Percentiles rank a stretch among this genome's conserved stretches.
phyloP scores from a whole-genome alignment of 2,329 filamentous ascomycete genomes.

The Aspergillus sp. region DNA sequence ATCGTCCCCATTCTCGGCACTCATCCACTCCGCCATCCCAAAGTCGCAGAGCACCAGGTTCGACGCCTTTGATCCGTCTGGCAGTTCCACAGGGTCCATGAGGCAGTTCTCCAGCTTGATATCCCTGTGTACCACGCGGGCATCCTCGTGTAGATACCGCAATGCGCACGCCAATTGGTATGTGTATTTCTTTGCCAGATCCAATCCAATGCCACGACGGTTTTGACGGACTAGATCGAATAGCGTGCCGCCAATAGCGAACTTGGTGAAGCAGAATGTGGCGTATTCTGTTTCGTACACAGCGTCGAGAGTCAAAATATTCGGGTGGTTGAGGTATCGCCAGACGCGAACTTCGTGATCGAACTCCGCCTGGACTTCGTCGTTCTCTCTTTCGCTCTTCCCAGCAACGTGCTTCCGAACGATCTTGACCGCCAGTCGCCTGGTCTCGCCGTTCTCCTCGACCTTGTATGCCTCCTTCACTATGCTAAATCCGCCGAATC shows the following conservation, averaged over 20 bases:
- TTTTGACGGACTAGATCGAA: slow-evolving; percentile 53
- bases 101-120: slow-evolving; percentile 63
- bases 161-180: slow-evolving; percentile 56
- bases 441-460: slow-evolving; percentile 45
- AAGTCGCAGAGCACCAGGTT: slow-evolving; percentile 58
- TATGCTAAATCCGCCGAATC: slow-evolving; percentile 56
- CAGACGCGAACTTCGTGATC: slow-evolving; percentile 61
- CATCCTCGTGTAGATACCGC: slow-evolving; percentile 59
- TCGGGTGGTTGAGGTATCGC: slow-evolving; percentile 54
- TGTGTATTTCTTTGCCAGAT: slow-evolving; percentile 50
- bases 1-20: slow-evolving; percentile 44
- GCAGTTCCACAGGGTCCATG: slow-evolving; percentile 44
- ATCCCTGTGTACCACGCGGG: slow-evolving; percentile 57
- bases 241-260: slow-evolving; percentile 55
- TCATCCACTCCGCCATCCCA: slow-evolving; percentile 59
- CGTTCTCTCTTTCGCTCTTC: slow-evolving; percentile 52
- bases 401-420: slow-evolving; percentile 51
- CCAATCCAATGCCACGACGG: slow-evolving; percentile 42
- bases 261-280: slow-evolving; percentile 59
- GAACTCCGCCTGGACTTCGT: slow-evolving; percentile 56
- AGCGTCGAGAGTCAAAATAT: slow-evolving; percentile 53
- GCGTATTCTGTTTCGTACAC: slow-evolving; percentile 59
- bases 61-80: slow-evolving; percentile 42
- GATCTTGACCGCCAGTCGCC: slow-evolving; percentile 54
- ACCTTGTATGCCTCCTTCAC: slow-evolving; percentile 60